phyloP scores from a whole-genome alignment of 2,329 filamentous ascomycete genomes.

The Clonostachys chloroleuca region DNA sequence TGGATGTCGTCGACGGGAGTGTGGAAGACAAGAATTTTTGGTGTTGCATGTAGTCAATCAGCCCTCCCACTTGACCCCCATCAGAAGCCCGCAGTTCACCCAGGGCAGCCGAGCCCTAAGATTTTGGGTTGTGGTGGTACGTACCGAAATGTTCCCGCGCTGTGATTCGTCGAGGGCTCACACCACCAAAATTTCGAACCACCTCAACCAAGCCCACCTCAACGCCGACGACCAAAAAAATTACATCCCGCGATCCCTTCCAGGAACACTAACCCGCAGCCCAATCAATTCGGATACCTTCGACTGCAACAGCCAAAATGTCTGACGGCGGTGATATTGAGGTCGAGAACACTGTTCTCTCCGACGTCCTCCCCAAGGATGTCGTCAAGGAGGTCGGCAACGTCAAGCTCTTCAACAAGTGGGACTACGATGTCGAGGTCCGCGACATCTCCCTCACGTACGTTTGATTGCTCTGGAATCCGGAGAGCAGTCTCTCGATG shows the following conservation, averaged over 20 bases:
- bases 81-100: conserved; percentile 17
- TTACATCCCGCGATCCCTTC: conserved; percentile 29
- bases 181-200: conserved; percentile 30
- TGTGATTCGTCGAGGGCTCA: conserved; percentile 26
- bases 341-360: conserved; percentile 73
- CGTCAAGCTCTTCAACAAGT: conserved; percentile 98
- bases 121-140: conserved; percentile 17
- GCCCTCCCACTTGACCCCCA: conserved; percentile 18
- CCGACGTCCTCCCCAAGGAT: conserved; percentile 87
- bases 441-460: conserved; percentile 99
- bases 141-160: conserved; percentile 13
- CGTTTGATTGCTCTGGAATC: conserved; percentile 12
- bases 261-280: conserved; percentile 27
- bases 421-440: conserved; percentile 98
- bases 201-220: conserved; percentile 22
- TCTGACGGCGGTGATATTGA: conserved; percentile 95
- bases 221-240: conserved; percentile 22
- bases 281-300: conserved; percentile 26
- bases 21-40: conserved; percentile 24
- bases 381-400: conserved; percentile 83
- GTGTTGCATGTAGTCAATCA: conserved; percentile 12
- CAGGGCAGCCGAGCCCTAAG: conserved; percentile 39
- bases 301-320: conserved; percentile 60
- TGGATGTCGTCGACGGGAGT: conserved; percentile 30
- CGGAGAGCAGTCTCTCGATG: no score